phyloP scores from a whole-genome alignment of 192 early-diverging fungal genomes.

The Chytriomyces sp. region DNA sequence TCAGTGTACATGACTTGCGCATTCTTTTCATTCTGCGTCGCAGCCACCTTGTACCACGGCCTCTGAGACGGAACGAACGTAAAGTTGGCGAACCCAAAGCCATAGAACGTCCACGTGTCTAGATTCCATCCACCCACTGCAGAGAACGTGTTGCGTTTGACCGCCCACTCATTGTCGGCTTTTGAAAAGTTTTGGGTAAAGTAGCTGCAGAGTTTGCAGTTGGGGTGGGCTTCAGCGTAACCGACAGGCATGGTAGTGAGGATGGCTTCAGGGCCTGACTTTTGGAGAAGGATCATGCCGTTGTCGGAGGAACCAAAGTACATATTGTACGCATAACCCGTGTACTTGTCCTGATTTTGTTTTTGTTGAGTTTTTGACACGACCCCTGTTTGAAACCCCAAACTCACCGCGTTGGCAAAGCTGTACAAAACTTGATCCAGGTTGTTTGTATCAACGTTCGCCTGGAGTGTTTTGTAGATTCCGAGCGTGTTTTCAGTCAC shows the following conservation, averaged over 20 bases:
- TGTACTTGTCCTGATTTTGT: not conserved
- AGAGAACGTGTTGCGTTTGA: not conserved
- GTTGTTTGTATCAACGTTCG: not conserved
- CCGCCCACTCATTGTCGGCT: not conserved
- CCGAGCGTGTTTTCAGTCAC: not conserved
- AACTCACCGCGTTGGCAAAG: slow-evolving; percentile 6
- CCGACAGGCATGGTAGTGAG: not conserved
- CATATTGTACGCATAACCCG: not conserved
- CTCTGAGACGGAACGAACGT: not conserved
- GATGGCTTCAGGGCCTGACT: not conserved
- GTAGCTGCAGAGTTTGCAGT: not conserved
- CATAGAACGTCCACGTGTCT: not conserved
- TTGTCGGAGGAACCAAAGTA: not conserved
- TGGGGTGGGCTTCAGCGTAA: not conserved
- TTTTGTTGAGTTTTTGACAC: too few species aligned
- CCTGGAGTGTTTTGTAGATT: not conserved
- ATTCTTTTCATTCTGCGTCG: not conserved
- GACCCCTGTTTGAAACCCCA: too few species aligned
- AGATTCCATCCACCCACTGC: not conserved
- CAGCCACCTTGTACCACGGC: not conserved
- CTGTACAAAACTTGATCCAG: not conserved
- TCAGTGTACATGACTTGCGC: not conserved
- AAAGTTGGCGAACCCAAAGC: slow-evolving; percentile 1
- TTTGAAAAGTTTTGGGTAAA: not conserved
- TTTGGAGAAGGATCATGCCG: not conserved